Conservation (phyloP, 345 rosid species). For the Pistacia integerrima region DNA sequence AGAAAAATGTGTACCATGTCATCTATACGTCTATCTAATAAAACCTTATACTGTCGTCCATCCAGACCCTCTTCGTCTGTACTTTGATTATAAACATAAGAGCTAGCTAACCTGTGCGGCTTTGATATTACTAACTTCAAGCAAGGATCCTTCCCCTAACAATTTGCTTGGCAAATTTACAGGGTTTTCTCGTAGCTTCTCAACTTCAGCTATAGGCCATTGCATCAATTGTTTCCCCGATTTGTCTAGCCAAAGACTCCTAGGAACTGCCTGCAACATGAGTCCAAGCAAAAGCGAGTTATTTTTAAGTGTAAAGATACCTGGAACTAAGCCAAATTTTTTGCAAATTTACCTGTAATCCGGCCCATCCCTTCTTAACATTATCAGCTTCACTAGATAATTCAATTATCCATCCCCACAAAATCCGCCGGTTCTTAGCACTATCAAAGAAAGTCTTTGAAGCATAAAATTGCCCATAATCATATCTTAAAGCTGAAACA, state of each 20-base stretch:
- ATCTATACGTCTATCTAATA: constrained; percentile 12
- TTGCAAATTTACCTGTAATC: constrained; percentile 54
- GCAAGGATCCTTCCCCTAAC: constrained; percentile 38
- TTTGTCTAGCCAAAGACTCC: constrained; percentile 52
- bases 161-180: constrained; percentile 35
- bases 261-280: constrained; percentile 60
- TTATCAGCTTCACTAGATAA: constrained; percentile 41
- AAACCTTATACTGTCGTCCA: too few species aligned
- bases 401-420: constrained; percentile 80
- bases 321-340: background rate
- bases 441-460: constrained; percentile 72
- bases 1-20: too few species aligned
- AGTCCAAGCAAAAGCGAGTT: background rate
- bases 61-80: too few species aligned
- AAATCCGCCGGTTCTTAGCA: constrained; percentile 45
- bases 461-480: constrained; percentile 80
- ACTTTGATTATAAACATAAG: background rate
- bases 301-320: background rate
- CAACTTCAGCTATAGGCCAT: constrained; percentile 72
- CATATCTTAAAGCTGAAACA: constrained; percentile 48
- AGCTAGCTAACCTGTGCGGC: constrained; percentile 51
- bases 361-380: constrained; percentile 68
- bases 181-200: constrained; percentile 44
- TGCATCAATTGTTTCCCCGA: constrained; percentile 61
- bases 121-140: constrained; percentile 55